Evolutionary conservation across 2,329 filamentous ascomycete species (phyloP).

Genomic region (Elsinoe necatrix): DNA sequence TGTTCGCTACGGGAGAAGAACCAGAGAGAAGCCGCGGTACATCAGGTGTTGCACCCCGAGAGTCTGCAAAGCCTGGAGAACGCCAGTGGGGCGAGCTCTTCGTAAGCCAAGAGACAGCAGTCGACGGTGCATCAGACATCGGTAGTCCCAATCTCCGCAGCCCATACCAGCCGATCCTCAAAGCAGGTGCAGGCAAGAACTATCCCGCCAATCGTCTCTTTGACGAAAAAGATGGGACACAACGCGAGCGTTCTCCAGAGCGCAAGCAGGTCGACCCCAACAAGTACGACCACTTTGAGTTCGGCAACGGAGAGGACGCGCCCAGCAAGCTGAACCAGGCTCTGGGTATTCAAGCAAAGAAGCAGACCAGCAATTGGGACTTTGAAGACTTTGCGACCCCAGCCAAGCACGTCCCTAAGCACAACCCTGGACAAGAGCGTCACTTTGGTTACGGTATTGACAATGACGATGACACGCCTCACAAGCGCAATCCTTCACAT

Average conservation of each 20-base stretch:
- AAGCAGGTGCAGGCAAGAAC: slow-evolving; percentile 44
- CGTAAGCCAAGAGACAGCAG: slow-evolving; percentile 36
- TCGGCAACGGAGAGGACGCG: slow-evolving; percentile 54
- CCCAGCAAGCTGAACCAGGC: slow-evolving; percentile 24
- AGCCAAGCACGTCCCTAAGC: slow-evolving; percentile 59
- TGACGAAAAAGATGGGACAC: slow-evolving; percentile 43
- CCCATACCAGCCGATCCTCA: slow-evolving; percentile 27
- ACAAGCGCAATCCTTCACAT: slow-evolving; percentile 49
- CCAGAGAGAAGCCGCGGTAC: slow-evolving; percentile 28
- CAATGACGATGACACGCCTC: slow-evolving; percentile 53
- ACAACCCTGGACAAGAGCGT: slow-evolving; percentile 60
- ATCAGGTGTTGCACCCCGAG: slow-evolving; percentile 47
- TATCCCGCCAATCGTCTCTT: slow-evolving; percentile 49
- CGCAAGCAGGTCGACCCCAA: slow-evolving; percentile 60
- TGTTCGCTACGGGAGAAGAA: slow-evolving; percentile 64
- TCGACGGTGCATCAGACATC: slow-evolving; percentile 22
- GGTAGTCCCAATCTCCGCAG: slow-evolving; percentile 22
- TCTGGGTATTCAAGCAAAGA: slow-evolving; percentile 23
- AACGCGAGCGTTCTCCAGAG: slow-evolving; percentile 31
- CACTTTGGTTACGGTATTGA: slow-evolving; percentile 71
- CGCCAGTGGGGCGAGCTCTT: slow-evolving; percentile 65
- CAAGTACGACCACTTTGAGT: slow-evolving; percentile 81
- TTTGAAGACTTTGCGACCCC: slow-evolving; percentile 86
- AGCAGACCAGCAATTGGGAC: slow-evolving; percentile 66
- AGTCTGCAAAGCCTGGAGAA: slow-evolving; percentile 62